Evolutionary conservation across 2,329 filamentous ascomycete genomes (phyloP).

Genomic region (Pyrenophora teres): DNA sequence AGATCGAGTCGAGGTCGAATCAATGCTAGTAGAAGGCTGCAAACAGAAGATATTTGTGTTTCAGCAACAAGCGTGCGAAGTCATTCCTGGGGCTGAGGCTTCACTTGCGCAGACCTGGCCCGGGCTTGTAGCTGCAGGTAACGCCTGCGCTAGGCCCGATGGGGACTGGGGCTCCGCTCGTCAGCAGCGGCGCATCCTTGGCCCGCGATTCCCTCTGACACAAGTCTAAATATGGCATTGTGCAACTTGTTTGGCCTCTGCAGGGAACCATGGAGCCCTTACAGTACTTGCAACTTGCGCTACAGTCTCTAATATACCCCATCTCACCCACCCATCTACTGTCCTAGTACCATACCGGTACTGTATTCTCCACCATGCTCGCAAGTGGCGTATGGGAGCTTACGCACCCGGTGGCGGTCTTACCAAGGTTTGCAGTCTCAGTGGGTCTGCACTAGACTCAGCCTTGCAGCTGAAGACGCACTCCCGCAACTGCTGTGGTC

Average conservation of each 20-base stretch:
- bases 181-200: constrained; percentile 13
- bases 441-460: constrained; percentile 15
- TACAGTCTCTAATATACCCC: background rate
- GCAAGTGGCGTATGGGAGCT: constrained; percentile 1
- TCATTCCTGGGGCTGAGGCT: constrained; percentile 22
- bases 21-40: constrained; percentile 15
- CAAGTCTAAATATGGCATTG: constrained; percentile 26
- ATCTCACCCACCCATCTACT: background rate
- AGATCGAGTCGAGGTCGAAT: constrained; percentile 11
- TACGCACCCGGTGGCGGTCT: constrained; percentile 8
- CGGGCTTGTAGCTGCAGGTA: constrained; percentile 5
- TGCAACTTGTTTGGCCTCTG: constrained; percentile 3
- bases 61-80: constrained; percentile 7
- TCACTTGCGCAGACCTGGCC: too few species aligned
- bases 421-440: constrained; percentile 5
- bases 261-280: background rate
- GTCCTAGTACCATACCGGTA: background rate
- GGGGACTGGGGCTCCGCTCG: constrained; percentile 1
- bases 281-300: constrained; percentile 2
- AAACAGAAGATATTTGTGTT: constrained; percentile 21
- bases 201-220: constrained; percentile 8
- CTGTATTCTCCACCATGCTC: background rate
- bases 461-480: constrained; percentile 25
- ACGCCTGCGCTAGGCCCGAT: constrained; percentile 15
- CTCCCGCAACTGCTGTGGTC: constrained; percentile 1